phyloP scores from a whole-genome alignment of 129 eudicot genomes.

The Tagetes patula region DNA sequence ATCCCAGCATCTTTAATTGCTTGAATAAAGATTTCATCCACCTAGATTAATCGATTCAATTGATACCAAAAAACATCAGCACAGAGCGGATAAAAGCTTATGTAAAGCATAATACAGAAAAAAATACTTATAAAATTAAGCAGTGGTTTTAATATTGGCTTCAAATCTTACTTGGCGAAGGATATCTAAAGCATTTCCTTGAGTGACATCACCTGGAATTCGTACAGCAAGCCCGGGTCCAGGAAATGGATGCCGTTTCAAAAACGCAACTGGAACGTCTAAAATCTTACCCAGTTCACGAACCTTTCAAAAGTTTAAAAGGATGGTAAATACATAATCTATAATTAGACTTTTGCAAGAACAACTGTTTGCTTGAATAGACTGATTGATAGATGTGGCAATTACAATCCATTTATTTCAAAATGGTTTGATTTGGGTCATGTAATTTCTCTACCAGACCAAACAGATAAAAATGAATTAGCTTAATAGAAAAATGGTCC shows the following conservation, averaged over 20 bases:
- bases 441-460: neutral
- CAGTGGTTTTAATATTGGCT: neutral
- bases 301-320: slow-evolving; percentile 45
- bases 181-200: slow-evolving; percentile 81
- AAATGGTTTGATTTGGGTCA: neutral
- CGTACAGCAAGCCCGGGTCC: slow-evolving; percentile 99
- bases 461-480: no score
- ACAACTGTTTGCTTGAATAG: neutral
- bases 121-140: neutral
- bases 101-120: neutral
- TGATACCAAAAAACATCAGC: neutral
- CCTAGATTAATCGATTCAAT: slow-evolving; percentile 32
- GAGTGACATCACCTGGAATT: slow-evolving; percentile 85
- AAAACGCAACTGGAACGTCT: slow-evolving; percentile 65
- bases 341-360: slow-evolving; percentile 40
- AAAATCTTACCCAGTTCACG: slow-evolving; percentile 87
- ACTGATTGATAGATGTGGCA: neutral
- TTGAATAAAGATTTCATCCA: slow-evolving; percentile 88
- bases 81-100: neutral
- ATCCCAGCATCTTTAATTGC: slow-evolving; percentile 87
- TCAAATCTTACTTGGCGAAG: slow-evolving; percentile 66
- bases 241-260: slow-evolving; percentile 95
- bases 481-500: no score
- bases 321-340: slow-evolving; percentile 29
- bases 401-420: neutral